Percentiles rank a stretch among this genome's conserved stretches.
These are phyloP conservation scores for Fusarium transvaalense DNA, from an alignment of 2,329 filamentous ascomycete genomes.

Conservation along the genomic window DNA sequence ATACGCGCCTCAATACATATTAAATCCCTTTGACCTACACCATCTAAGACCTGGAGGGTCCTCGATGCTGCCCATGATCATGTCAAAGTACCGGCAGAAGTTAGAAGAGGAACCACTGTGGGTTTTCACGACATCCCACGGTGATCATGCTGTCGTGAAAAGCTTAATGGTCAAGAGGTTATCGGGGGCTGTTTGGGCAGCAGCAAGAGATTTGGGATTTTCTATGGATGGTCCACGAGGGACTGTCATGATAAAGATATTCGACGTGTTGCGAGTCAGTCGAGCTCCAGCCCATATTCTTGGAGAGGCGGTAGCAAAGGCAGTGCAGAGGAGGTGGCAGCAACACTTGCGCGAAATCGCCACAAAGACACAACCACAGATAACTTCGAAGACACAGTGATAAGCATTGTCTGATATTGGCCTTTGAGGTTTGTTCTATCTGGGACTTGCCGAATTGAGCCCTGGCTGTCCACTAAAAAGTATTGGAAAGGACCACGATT, in stretches of 20 bases:
- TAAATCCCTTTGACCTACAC: slow-evolving; percentile 52
- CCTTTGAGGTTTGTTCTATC: neutral
- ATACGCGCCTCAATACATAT: slow-evolving; percentile 49
- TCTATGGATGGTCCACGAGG: slow-evolving; percentile 32
- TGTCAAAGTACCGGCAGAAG: slow-evolving; percentile 48
- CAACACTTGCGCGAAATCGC: slow-evolving; percentile 12
- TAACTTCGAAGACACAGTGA: neutral
- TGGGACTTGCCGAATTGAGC: neutral
- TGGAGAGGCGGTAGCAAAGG: slow-evolving; percentile 40
- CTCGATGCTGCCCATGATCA: slow-evolving; percentile 47
- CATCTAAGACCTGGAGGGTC: slow-evolving; percentile 53
- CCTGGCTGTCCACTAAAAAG: neutral
- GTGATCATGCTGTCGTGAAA: slow-evolving; percentile 46
- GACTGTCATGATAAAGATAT: slow-evolving; percentile 36
- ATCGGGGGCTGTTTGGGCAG: slow-evolving; percentile 46
- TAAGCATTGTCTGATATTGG: neutral
- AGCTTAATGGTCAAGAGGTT: slow-evolving; percentile 45
- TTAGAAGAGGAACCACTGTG: slow-evolving; percentile 50
- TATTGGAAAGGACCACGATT: neutral
- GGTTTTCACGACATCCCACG: slow-evolving; percentile 45
- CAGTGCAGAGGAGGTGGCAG: slow-evolving; percentile 36
- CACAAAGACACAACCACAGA: neutral
- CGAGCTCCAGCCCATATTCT: slow-evolving; percentile 41
- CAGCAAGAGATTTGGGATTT: slow-evolving; percentile 48
- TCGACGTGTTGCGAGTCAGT: slow-evolving; percentile 35